These are phyloP conservation scores for Fistulifera solaris DNA, from an alignment of 108 stramenopile species.

Conservation along the genomic window DNA sequence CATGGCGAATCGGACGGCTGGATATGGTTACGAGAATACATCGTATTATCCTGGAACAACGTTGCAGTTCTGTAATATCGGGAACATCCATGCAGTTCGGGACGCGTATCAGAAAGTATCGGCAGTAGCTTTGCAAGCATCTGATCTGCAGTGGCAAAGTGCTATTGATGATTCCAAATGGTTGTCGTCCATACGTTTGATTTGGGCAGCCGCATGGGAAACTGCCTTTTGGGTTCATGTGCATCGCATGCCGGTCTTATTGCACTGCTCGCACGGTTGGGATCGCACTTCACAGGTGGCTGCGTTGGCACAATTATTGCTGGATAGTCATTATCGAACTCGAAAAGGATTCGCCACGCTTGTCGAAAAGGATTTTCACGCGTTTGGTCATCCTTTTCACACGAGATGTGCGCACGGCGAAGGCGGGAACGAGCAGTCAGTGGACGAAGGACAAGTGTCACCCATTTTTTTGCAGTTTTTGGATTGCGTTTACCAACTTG, in stretches of 20 bases:
- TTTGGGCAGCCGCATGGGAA: constrained; percentile 81
- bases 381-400: constrained; percentile 96
- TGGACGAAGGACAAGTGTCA: constrained; percentile 80
- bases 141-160: constrained; percentile 63
- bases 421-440: constrained; percentile 53
- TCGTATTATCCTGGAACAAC: constrained; percentile 71
- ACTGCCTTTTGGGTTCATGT: constrained; percentile 82
- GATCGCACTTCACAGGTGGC: constrained; percentile 95
- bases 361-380: constrained; percentile 96
- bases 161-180: constrained; percentile 89
- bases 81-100: constrained; percentile 84
- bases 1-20: constrained; percentile 81
- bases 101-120: constrained; percentile 73
- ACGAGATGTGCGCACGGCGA: constrained; percentile 88
- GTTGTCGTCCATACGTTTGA: constrained; percentile 77
- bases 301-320: constrained; percentile 84
- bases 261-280: constrained; percentile 99
- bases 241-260: constrained; percentile 79
- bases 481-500: constrained; percentile 93
- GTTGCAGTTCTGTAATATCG: constrained; percentile 77
- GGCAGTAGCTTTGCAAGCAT: constrained; percentile 23
- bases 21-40: constrained; percentile 88
- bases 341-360: constrained; percentile 86
- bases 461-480: constrained; percentile 98
- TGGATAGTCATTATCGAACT: constrained; percentile 96